phyloP scores from a whole-genome alignment of 345 rosid genomes.

The Pugionium dolabratum region DNA sequence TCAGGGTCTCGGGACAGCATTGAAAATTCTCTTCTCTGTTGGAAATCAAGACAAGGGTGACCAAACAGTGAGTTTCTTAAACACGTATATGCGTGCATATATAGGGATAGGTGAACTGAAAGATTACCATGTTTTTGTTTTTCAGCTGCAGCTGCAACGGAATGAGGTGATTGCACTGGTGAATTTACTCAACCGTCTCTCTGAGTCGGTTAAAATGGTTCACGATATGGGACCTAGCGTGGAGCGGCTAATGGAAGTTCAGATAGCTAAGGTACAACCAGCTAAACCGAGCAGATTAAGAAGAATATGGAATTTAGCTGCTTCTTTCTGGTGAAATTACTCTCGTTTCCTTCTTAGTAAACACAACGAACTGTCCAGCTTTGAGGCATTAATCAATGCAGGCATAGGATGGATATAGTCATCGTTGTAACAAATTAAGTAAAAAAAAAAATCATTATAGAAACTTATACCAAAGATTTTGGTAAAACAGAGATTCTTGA shows the following conservation, averaged over 20 bases:
- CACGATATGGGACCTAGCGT: conserved; percentile 54
- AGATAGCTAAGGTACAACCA: conserved; percentile 18
- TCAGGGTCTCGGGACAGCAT: conserved; percentile 92
- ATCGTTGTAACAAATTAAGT: conserved; percentile 5
- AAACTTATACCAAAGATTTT: conserved; percentile 33
- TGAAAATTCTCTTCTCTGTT: conserved; percentile 87
- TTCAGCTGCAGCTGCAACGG: conserved; percentile 53
- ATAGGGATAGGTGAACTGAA: background rate
- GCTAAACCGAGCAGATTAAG: conserved; percentile 29
- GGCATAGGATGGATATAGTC: conserved; percentile 17
- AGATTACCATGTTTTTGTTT: background rate
- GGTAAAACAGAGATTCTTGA: conserved; percentile 15
- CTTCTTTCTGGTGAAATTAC: conserved; percentile 34
- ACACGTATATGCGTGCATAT: background rate
- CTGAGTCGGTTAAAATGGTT: conserved; percentile 56
- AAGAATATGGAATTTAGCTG: conserved; percentile 36
- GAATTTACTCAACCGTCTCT: conserved; percentile 61
- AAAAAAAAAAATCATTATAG: conserved; percentile 6
- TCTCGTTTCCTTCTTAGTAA: no score
- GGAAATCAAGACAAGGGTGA: conserved; percentile 48
- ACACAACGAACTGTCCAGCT: conserved; percentile 18
- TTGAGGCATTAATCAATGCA: conserved; percentile 2
- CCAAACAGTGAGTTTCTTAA: conserved; percentile 57
- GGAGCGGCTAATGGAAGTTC: conserved; percentile 49
- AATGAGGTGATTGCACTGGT: conserved; percentile 66